Percentiles rank a stretch among this genome's conserved stretches.
These are phyloP conservation scores for Angomonas deanei DNA, from an alignment of 208 protist genomes.

Conservation along the genomic window DNA sequence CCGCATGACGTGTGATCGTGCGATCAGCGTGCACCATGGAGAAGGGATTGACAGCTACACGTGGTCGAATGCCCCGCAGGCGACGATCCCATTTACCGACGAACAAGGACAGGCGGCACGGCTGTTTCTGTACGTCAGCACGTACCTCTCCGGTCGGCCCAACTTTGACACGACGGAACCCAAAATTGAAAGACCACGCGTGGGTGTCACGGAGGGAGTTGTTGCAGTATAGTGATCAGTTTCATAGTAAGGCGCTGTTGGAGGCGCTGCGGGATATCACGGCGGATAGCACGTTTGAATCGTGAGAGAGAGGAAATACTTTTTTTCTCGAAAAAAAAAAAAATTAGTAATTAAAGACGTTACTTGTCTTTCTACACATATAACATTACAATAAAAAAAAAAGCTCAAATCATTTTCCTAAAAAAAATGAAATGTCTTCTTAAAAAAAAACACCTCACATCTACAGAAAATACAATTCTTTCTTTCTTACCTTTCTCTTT, in stretches of 20 bases:
- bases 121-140: slow-evolving; percentile 66
- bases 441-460: too few species aligned
- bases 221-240: slow-evolving; percentile 53
- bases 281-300: slow-evolving; percentile 64
- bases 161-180: slow-evolving; percentile 55
- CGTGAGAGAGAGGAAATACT: background rate
- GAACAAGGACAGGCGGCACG: slow-evolving; percentile 20
- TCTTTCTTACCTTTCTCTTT: too few species aligned
- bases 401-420: background rate
- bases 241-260: slow-evolving; percentile 50
- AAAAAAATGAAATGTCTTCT: too few species aligned
- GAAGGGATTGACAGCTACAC: slow-evolving; percentile 56
- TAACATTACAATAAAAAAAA: background rate
- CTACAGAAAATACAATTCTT: too few species aligned
- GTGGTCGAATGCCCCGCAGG: slow-evolving; percentile 82
- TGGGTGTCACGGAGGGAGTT: slow-evolving; percentile 75
- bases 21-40: slow-evolving; percentile 42
- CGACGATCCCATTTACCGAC: slow-evolving; percentile 28
- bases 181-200: slow-evolving; percentile 51
- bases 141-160: slow-evolving; percentile 70
- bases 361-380: too few species aligned
- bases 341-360: background rate
- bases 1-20: slow-evolving; percentile 63
- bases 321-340: background rate
- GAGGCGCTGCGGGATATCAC: slow-evolving; percentile 63